phyloP scores from a whole-genome alignment of 2,329 filamentous ascomycete genomes.

The Colletotrichum sp. region DNA sequence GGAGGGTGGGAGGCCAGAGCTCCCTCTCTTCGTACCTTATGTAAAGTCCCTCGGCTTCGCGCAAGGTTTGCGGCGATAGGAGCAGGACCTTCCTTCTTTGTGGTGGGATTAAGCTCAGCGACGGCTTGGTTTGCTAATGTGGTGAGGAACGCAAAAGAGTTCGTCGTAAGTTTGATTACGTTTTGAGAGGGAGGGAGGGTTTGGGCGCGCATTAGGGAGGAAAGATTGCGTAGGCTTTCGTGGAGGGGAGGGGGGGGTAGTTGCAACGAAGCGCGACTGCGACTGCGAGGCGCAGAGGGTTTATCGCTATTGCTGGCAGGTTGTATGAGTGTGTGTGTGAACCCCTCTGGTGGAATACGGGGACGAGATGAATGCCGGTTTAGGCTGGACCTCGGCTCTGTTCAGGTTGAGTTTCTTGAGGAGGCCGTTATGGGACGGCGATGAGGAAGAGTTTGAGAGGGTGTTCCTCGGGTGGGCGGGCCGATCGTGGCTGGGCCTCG shows the following conservation, averaged over 20 bases:
- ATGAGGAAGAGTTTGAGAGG: background rate
- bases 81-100: background rate
- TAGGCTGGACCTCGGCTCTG: background rate
- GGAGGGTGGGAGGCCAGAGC: background rate
- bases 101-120: background rate
- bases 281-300: background rate
- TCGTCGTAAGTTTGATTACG: background rate
- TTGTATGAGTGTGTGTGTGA: background rate
- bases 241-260: background rate
- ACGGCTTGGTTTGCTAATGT: background rate
- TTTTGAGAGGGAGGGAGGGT: background rate
- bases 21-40: background rate
- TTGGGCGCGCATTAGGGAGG: background rate
- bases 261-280: background rate
- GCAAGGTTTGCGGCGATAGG: background rate
- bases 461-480: background rate
- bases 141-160: background rate
- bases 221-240: background rate
- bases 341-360: background rate
- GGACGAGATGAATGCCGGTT: background rate
- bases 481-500: background rate
- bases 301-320: background rate
- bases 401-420: background rate
- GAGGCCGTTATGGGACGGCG: background rate
- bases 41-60: background rate